These are phyloP conservation scores for Penicillium sp. DNA, from an alignment of 2,329 filamentous ascomycete genomes.

Conservation along the genomic window DNA sequence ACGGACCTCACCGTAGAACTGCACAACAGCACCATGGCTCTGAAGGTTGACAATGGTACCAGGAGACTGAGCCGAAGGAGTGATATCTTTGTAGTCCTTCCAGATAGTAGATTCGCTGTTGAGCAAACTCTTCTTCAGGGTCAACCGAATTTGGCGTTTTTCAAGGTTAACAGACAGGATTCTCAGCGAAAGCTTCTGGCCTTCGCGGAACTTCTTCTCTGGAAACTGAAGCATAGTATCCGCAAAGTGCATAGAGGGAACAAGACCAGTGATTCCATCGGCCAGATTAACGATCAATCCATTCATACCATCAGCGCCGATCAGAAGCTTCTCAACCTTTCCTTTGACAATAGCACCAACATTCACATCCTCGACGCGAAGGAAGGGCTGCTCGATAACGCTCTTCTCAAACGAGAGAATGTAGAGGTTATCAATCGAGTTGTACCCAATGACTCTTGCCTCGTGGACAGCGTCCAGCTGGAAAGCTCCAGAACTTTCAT, in stretches of 20 bases:
- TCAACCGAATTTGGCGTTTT: slow-evolving; percentile 79
- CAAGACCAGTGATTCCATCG: slow-evolving; percentile 84
- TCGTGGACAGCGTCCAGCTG: slow-evolving; percentile 76
- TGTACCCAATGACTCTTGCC: slow-evolving; percentile 83
- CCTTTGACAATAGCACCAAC: slow-evolving; percentile 79
- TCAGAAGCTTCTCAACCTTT: slow-evolving; percentile 78
- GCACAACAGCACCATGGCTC: slow-evolving; percentile 77
- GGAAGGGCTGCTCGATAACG: slow-evolving; percentile 80
- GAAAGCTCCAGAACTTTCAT: slow-evolving; percentile 73
- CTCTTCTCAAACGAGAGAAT: slow-evolving; percentile 80
- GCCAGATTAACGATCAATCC: slow-evolving; percentile 81
- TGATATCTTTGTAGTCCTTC: slow-evolving; percentile 72
- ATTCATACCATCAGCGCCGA: slow-evolving; percentile 73
- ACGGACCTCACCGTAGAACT: slow-evolving; percentile 81
- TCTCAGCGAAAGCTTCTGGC: slow-evolving; percentile 77
- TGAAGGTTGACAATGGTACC: slow-evolving; percentile 85
- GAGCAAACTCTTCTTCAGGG: slow-evolving; percentile 89
- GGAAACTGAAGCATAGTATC: slow-evolving; percentile 87
- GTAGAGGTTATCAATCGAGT: slow-evolving; percentile 79
- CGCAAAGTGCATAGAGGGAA: slow-evolving; percentile 82
- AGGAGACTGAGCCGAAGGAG: slow-evolving; percentile 72
- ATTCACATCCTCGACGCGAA: slow-evolving; percentile 86
- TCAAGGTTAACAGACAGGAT: slow-evolving; percentile 76
- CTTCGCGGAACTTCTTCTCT: slow-evolving; percentile 93
- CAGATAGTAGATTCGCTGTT: slow-evolving; percentile 83